Percentiles rank a stretch among this genome's conserved stretches.
Conservation (phyloP, 2,329 filamentous ascomycete species). For the Mycosphaerelloides madeirae region DNA sequence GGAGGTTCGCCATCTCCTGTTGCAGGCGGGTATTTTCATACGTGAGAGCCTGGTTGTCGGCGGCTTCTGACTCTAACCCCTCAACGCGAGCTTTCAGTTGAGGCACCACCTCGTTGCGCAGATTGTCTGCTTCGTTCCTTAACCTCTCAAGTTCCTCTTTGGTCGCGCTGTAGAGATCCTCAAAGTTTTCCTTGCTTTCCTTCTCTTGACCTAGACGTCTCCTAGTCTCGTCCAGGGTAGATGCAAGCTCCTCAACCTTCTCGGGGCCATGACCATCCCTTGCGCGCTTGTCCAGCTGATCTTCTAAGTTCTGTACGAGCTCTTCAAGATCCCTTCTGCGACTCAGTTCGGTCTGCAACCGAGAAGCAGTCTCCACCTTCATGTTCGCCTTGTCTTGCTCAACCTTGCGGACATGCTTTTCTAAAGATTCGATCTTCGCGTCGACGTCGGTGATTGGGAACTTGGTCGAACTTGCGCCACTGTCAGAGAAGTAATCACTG, state of each 20-base stretch:
- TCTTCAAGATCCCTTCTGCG: conserved; percentile 71
- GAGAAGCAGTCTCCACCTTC: conserved; percentile 76
- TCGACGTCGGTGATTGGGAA: conserved; percentile 61
- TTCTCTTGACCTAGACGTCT: conserved; percentile 80
- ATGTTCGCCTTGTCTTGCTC: conserved; percentile 90
- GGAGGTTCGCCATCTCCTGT: conserved; percentile 72
- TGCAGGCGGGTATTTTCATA: conserved; percentile 83
- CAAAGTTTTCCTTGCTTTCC: conserved; percentile 84
- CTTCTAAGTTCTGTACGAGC: conserved; percentile 77
- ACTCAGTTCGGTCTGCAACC: conserved; percentile 79
- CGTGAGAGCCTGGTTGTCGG: conserved; percentile 65
- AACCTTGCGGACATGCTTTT: conserved; percentile 73
- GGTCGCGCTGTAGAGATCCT: conserved; percentile 81
- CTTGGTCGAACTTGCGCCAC: conserved; percentile 79
- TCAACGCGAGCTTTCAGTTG: conserved; percentile 71
- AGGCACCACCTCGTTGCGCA: conserved; percentile 82
- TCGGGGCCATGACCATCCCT: conserved; percentile 41
- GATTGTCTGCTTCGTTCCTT: conserved; percentile 83
- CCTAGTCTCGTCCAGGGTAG: conserved; percentile 73
- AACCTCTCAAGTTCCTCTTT: conserved; percentile 76
- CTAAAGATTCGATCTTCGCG: conserved; percentile 63
- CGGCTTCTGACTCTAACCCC: conserved; percentile 69
- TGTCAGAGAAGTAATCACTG: conserved; percentile 98
- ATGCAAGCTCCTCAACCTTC: conserved; percentile 73
- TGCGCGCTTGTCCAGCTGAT: conserved; percentile 61